A percentile compares a stretch with the other conserved stretches of the same genome.
phyloP scores from a whole-genome alignment of 495 filamentous ascomycete genomes.

The Cladorrhinum samala region DNA sequence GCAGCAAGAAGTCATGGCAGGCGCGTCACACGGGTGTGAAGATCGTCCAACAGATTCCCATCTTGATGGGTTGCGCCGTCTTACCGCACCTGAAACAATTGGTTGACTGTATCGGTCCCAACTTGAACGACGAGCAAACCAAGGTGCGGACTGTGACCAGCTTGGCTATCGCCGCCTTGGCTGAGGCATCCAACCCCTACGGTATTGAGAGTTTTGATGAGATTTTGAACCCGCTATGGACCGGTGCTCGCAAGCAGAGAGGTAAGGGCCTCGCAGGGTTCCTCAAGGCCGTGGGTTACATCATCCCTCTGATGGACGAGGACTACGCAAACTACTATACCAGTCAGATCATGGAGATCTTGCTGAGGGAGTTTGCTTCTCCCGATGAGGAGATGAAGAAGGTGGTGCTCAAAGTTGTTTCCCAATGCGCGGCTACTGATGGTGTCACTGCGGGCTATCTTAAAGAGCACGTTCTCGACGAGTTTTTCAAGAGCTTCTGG shows the following conservation, averaged over 20 bases:
- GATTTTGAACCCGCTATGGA: conserved; percentile 96
- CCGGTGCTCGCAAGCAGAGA: conserved; percentile 87
- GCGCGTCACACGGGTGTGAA: conserved; percentile 98
- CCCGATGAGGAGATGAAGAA: conserved; percentile 99
- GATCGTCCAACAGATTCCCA: conserved; percentile 99
- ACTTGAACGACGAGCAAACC: conserved; percentile 93
- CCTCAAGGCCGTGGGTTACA: conserved; percentile 95
- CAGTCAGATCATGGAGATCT: conserved; percentile 96
- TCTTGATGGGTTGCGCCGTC: conserved; percentile 96
- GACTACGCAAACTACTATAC: conserved; percentile 99
- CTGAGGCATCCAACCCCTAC: conserved; percentile 94
- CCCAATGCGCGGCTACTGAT: conserved; percentile 90
- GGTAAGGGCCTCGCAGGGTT: conserved; percentile 95
- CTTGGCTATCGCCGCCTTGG: conserved; percentile 90
- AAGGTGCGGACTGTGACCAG: conserved; percentile 96
- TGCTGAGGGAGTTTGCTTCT: conserved; percentile 90
- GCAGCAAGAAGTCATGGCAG: conserved; percentile 98
- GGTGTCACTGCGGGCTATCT: conserved; percentile 93
- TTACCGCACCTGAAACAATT: conserved; percentile 92
- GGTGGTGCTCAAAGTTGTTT: conserved; percentile 93
- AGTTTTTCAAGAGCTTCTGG: conserved; percentile 99
- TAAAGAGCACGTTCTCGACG: conserved; percentile 87
- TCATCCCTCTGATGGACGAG: conserved; percentile 99
- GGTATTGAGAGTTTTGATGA: conserved; percentile 99
- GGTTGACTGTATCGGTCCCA: conserved; percentile 93